phyloP scores from a whole-genome alignment of 2,329 filamentous ascomycete species.

The Aspergillus viridinutans region DNA sequence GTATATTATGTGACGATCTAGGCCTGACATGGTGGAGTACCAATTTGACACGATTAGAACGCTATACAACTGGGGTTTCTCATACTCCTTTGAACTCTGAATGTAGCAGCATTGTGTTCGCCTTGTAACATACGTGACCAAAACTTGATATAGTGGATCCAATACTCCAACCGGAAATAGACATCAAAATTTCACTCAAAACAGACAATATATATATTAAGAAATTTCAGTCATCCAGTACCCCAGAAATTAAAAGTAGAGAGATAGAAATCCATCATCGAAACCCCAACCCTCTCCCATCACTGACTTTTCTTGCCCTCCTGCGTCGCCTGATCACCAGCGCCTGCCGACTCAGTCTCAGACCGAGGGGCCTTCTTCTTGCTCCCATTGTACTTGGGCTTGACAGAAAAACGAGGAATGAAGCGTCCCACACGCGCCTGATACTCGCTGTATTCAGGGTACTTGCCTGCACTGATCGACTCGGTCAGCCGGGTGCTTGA shows the following conservation, averaged over 20 bases:
- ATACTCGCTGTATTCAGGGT: slow-evolving; percentile 82
- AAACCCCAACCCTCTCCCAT: not conserved
- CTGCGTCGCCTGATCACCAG: slow-evolving; percentile 10
- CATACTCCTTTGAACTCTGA: not conserved
- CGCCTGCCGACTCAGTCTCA: slow-evolving; percentile 8
- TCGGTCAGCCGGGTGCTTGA: slow-evolving; percentile 87
- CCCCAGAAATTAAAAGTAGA: not conserved
- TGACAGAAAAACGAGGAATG: slow-evolving; percentile 54
- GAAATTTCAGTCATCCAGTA: not conserved
- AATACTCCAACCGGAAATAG: not conserved
- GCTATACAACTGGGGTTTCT: not conserved
- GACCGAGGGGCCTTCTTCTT: slow-evolving; percentile 16
- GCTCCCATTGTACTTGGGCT: slow-evolving; percentile 26
- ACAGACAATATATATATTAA: not conserved
- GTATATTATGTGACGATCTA: slow-evolving; percentile 19
- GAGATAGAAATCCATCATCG: not conserved
- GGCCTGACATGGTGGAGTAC: not conserved
- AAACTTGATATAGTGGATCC: not conserved
- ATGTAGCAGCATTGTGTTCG: not conserved
- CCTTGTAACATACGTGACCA: too few relatives aligned
- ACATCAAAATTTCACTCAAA: not conserved
- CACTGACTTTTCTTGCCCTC: slow-evolving; percentile 18
- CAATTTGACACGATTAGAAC: not conserved
- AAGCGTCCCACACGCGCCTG: slow-evolving; percentile 80
- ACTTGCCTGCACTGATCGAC: slow-evolving; percentile 72